Conservation (phyloP, 805 yeast species). For the Cyberlindnera americana region DNA sequence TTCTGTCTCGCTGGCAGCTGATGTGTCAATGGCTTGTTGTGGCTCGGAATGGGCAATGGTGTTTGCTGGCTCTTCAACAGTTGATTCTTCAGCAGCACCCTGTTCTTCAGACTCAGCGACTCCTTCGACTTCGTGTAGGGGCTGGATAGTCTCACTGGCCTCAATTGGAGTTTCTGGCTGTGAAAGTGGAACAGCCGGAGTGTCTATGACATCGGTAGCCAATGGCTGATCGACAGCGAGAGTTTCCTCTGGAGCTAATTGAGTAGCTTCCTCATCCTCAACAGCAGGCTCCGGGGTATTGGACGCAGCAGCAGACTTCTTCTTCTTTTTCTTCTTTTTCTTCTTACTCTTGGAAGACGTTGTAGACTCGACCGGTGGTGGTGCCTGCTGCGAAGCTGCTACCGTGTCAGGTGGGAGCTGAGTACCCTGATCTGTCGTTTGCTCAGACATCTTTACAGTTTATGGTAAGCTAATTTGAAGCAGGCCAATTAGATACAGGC, state of each 20-base stretch:
- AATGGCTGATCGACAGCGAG: too few relatives aligned
- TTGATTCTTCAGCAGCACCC: too few relatives aligned
- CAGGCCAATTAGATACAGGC: background rate
- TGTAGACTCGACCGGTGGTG: background rate
- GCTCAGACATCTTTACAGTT: conserved; percentile 1
- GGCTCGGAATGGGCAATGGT: background rate
- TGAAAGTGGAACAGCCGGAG: too few relatives aligned
- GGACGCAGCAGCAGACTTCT: conserved; percentile 2
- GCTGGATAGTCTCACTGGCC: background rate
- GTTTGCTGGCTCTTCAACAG: too few relatives aligned
- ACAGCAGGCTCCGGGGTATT: background rate
- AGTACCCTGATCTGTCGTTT: background rate
- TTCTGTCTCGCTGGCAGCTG: too few relatives aligned
- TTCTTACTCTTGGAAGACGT: conserved; percentile 5
- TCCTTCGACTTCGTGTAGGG: too few relatives aligned
- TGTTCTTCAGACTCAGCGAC: background rate
- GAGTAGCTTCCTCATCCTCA: background rate
- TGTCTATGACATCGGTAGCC: too few relatives aligned
- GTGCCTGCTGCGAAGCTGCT: conserved; percentile 2
- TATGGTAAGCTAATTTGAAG: too few relatives aligned
- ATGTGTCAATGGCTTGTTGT: too few relatives aligned
- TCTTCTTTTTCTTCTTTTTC: conserved; percentile 11
- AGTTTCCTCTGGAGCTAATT: background rate
- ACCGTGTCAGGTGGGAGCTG: background rate
- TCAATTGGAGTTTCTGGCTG: background rate